These are phyloP conservation scores for Suillus decipiens DNA, from an alignment of 768 basidiomycete genomes.

Conservation along the genomic window DNA sequence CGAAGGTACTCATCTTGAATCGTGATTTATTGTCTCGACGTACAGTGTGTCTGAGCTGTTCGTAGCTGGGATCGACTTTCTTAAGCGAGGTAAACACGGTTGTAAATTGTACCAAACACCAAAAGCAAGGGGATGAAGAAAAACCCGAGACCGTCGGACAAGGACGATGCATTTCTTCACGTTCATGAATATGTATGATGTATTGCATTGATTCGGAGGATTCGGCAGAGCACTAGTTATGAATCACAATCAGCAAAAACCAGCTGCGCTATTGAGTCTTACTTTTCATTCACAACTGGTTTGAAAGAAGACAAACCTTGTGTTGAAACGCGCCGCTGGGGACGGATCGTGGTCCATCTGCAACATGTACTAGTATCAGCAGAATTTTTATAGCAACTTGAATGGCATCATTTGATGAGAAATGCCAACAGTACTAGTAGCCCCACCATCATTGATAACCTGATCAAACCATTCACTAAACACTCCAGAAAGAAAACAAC, in stretches of 20 bases:
- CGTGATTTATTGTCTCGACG: not conserved
- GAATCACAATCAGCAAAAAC: not conserved
- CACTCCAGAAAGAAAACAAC: not conserved
- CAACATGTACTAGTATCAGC: not conserved
- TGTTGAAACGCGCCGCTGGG: not conserved
- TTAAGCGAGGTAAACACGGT: not conserved
- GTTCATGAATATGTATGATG: too few relatives aligned
- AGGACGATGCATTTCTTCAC: not conserved
- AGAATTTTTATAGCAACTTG: not conserved
- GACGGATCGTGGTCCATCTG: not conserved
- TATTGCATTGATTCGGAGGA: not conserved
- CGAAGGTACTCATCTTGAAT: not conserved
- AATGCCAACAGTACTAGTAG: not conserved
- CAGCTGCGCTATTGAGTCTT: not conserved
- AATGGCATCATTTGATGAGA: not conserved
- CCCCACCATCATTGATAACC: too few relatives aligned
- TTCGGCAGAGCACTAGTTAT: not conserved
- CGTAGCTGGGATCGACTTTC: not conserved
- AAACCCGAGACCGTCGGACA: not conserved
- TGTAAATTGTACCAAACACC: not conserved
- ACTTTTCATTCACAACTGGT: not conserved
- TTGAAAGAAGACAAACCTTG: not conserved
- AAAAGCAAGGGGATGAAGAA: not conserved
- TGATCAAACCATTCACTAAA: not conserved
- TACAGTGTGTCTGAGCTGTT: not conserved